phyloP scores from a whole-genome alignment of 768 basidiomycete species.

The Candolleomyces aberdarensis region DNA sequence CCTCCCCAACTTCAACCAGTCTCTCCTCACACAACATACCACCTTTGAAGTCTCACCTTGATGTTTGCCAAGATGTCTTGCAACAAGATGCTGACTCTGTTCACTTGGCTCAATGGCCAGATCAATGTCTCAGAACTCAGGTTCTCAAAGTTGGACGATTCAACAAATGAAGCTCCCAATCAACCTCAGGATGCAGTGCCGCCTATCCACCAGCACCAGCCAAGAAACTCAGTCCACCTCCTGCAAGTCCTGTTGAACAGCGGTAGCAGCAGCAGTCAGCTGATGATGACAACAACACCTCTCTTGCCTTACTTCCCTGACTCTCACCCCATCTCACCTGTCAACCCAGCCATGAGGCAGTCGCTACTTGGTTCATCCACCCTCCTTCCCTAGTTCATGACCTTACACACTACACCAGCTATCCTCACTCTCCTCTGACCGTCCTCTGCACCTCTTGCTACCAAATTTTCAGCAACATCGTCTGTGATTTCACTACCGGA shows the following conservation, averaged over 20 bases:
- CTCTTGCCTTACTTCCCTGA: conserved; percentile 13
- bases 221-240: neutral
- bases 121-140: conserved; percentile 35
- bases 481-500: neutral
- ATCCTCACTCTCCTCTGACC: conserved; percentile 25
- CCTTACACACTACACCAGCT: conserved; percentile 35
- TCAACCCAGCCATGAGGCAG: conserved; percentile 9
- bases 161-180: conserved; percentile 10
- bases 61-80: conserved; percentile 27
- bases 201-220: neutral
- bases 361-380: conserved; percentile 26
- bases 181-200: neutral
- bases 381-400: conserved; percentile 38
- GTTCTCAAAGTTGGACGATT: conserved; percentile 37
- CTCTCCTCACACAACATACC: conserved; percentile 40
- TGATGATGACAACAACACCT: neutral
- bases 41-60: conserved; percentile 42
- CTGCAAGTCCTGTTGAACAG: neutral
- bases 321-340: conserved; percentile 8
- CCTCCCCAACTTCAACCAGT: conserved; percentile 40
- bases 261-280: neutral
- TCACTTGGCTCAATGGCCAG: conserved; percentile 43
- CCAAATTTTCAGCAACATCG: neutral
- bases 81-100: conserved; percentile 30
- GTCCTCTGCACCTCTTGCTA: neutral